Conservation (phyloP, 2,329 filamentous ascomycete species). For the Decorospora gaudefroyi region DNA sequence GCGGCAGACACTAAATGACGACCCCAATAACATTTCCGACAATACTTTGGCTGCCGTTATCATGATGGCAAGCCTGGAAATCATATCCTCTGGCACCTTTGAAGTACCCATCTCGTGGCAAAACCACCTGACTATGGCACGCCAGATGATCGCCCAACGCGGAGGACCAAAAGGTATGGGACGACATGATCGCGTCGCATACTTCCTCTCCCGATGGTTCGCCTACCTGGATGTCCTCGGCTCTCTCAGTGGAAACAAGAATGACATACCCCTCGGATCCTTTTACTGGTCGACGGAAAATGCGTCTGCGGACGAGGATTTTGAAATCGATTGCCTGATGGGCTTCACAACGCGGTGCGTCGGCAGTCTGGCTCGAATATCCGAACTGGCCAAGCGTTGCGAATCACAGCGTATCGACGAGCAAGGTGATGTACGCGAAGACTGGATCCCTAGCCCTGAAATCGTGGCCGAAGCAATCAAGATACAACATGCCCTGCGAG, state of each 20-base stretch:
- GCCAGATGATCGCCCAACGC: constrained; percentile 72
- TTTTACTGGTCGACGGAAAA: constrained; percentile 52
- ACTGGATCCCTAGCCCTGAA: constrained; percentile 63
- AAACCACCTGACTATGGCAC: constrained; percentile 73
- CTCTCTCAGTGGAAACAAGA: constrained; percentile 64
- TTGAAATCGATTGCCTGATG: constrained; percentile 77
- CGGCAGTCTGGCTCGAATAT: constrained; percentile 71
- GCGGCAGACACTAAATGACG: constrained; percentile 64
- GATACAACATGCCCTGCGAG: constrained; percentile 65
- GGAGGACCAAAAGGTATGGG: constrained; percentile 61
- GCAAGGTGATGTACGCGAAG: constrained; percentile 54
- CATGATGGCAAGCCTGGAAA: constrained; percentile 82
- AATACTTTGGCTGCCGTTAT: constrained; percentile 79
- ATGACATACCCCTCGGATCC: constrained; percentile 49
- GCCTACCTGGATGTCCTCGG: constrained; percentile 82
- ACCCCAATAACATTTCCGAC: constrained; percentile 62
- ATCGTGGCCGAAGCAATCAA: constrained; percentile 61
- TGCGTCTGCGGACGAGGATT: constrained; percentile 62
- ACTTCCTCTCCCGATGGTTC: constrained; percentile 81
- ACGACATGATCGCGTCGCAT: constrained; percentile 60
- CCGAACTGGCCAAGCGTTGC: constrained; percentile 70
- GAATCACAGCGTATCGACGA: constrained; percentile 66
- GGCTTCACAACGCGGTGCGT: constrained; percentile 76
- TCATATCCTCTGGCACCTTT: constrained; percentile 80
- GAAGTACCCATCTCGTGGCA: constrained; percentile 83